Evolutionary conservation across 2,329 filamentous ascomycete genomes (phyloP).

Genomic region (Neurospora sp.): DNA sequence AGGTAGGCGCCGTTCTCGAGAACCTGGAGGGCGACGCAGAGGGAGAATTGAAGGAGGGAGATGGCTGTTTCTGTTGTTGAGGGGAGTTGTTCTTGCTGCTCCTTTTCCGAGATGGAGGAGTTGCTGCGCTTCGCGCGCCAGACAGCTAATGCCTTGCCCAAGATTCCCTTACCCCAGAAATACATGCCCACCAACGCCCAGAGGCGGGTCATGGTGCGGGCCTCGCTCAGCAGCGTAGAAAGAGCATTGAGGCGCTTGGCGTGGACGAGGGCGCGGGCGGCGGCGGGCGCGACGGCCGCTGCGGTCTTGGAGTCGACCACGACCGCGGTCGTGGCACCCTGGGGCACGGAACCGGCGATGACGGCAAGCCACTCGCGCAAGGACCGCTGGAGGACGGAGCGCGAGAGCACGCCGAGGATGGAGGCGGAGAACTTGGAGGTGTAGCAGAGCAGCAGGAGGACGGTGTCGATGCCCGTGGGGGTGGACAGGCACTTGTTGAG

Average conservation of each 20-base stretch:
- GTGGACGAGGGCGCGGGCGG: slow-evolving; percentile 37
- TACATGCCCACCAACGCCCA: slow-evolving; percentile 71
- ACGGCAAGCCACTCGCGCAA: slow-evolving; percentile 43
- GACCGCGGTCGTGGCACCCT: slow-evolving; percentile 29
- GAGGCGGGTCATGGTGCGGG: slow-evolving; percentile 62
- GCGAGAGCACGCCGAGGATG: slow-evolving; percentile 41
- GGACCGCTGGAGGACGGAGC: slow-evolving; percentile 46
- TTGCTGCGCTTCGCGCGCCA: slow-evolving; percentile 15
- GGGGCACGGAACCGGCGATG: slow-evolving; percentile 37
- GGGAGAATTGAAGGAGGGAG: slow-evolving; percentile 57
- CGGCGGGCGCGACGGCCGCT: slow-evolving; percentile 28
- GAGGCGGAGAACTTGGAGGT: slow-evolving; percentile 45
- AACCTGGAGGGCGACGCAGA: slow-evolving; percentile 62
- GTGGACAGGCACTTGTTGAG: slow-evolving; percentile 57
- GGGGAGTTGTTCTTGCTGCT: slow-evolving; percentile 26
- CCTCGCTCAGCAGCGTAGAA: slow-evolving; percentile 57
- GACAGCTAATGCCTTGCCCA: slow-evolving; percentile 24
- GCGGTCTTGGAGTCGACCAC: slow-evolving; percentile 12
- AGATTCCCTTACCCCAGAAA: slow-evolving; percentile 50
- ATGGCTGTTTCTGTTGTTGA: slow-evolving; percentile 36
- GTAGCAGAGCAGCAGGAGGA: slow-evolving; percentile 63
- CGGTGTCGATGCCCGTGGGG: slow-evolving; percentile 58
- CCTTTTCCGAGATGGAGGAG: slow-evolving; percentile 12
- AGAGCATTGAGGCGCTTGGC: slow-evolving; percentile 49
- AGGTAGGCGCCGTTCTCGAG: slow-evolving; percentile 81